Evolutionary conservation across 805 yeast genomes (phyloP).

Genomic region (Wickerhamomyces rabaulensis): DNA sequence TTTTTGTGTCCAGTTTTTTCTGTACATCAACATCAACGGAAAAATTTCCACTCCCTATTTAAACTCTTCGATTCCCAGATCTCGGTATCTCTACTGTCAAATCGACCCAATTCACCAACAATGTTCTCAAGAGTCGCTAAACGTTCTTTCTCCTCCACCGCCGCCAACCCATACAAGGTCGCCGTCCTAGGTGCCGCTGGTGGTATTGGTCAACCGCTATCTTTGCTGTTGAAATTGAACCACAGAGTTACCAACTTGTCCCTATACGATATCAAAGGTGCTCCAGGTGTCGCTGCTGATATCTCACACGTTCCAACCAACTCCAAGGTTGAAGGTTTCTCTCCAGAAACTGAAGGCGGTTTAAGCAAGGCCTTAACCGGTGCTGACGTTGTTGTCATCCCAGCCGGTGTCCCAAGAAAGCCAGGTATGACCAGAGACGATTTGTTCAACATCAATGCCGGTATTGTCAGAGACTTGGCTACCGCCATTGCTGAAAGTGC

Average conservation of each 20-base stretch:
- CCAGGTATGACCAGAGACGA: constrained; percentile 99
- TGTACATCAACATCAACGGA: neutral
- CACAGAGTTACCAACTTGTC: constrained; percentile 82
- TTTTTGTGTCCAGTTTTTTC: neutral
- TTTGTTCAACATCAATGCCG: constrained; percentile 91
- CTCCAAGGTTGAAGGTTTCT: constrained; percentile 82
- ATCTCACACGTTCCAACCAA: constrained; percentile 90
- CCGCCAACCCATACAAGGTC: constrained; percentile 67
- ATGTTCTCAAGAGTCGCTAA: constrained; percentile 56
- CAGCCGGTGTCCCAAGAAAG: constrained; percentile 98
- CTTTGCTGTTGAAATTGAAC: constrained; percentile 80
- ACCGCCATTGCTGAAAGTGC: constrained; percentile 74
- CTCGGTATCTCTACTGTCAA: neutral
- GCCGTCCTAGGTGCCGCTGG: constrained; percentile 83
- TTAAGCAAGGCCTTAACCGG: constrained; percentile 67
- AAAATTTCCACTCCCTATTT: neutral
- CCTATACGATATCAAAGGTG: constrained; percentile 84
- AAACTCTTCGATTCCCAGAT: neutral
- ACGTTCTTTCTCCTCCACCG: constrained; percentile 64
- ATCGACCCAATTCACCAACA: constrained; percentile 1
- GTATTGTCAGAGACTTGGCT: constrained; percentile 91
- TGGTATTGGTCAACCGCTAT: constrained; percentile 93
- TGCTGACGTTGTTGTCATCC: constrained; percentile 78
- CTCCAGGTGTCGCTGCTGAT: constrained; percentile 97
- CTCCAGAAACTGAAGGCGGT: constrained; percentile 75